Conservation (phyloP, 164 flowering plant genomes). For the Cinnamomum chago region DNA sequence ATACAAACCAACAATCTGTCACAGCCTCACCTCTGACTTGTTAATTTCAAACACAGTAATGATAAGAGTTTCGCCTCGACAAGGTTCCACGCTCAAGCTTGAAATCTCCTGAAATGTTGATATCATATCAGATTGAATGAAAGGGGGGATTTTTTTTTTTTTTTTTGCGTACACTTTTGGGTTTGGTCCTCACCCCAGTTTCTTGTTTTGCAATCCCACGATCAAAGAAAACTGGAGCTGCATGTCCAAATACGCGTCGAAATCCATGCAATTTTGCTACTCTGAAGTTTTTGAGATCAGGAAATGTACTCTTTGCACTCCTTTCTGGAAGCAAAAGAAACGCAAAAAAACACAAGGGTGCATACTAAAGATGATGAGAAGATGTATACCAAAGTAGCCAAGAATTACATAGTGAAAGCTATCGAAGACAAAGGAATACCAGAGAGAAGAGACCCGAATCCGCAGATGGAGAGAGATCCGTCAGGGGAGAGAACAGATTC, state of each 20-base stretch:
- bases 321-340: conserved; percentile 42
- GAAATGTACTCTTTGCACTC: conserved; percentile 91
- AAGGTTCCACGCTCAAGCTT: conserved; percentile 93
- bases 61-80: conserved; percentile 71
- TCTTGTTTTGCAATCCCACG: conserved; percentile 83
- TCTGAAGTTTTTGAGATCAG: conserved; percentile 73
- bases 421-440: conserved; percentile 24
- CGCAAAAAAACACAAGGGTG: neutral
- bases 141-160: no score
- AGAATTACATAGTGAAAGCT: no score
- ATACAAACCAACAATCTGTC: neutral
- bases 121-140: no score
- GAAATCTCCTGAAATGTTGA: conserved; percentile 70
- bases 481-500: conserved; percentile 39
- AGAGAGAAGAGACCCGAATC: conserved; percentile 96
- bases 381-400: no score
- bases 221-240: conserved; percentile 84
- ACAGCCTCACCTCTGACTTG: conserved; percentile 56
- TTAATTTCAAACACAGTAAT: conserved; percentile 80
- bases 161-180: neutral
- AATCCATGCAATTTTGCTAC: conserved; percentile 69
- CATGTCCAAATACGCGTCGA: conserved; percentile 81
- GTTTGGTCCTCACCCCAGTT: conserved; percentile 37
- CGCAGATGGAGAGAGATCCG: conserved; percentile 66
- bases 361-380: conserved; percentile 1